A percentile compares a stretch with the other conserved stretches of the same genome.
These are phyloP conservation scores for Pinus tabuliformis DNA, from an alignment of 75 land plant genomes.

Conservation along the genomic window DNA sequence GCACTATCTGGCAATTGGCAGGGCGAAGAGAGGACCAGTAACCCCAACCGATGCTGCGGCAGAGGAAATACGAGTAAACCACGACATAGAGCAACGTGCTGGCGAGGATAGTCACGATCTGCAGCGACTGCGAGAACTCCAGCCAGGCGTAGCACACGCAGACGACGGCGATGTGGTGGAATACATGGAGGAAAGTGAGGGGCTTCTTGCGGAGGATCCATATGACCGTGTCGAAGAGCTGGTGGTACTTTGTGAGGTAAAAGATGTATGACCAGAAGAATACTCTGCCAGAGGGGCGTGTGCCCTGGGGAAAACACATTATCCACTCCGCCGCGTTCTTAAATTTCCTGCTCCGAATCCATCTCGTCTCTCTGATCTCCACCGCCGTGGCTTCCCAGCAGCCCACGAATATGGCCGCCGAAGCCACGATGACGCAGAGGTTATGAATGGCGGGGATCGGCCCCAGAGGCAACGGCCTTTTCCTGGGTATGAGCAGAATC, in stretches of 20 bases:
- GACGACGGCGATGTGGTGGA: constrained; percentile 25
- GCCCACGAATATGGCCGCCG: constrained; percentile 54
- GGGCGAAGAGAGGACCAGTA: too few relatives aligned
- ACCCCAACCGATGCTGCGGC: background rate
- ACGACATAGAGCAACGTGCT: constrained; percentile 40
- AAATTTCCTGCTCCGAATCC: constrained; percentile 51
- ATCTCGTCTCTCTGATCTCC: constrained; percentile 76
- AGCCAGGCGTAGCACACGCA: constrained; percentile 47
- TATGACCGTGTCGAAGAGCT: constrained; percentile 36
- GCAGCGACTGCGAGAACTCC: constrained; percentile 32
- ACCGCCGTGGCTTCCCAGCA: constrained; percentile 43
- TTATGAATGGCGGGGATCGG: constrained; percentile 73
- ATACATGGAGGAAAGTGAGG: constrained; percentile 29
- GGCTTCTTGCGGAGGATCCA: constrained; percentile 21
- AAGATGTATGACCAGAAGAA: constrained; percentile 53
- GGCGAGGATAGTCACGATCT: constrained; percentile 37
- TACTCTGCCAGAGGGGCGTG: constrained; percentile 30
- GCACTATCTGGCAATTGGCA: constrained; percentile 40
- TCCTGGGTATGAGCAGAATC: constrained; percentile 22
- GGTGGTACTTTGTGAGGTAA: constrained; percentile 39
- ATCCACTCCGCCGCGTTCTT: constrained; percentile 11
- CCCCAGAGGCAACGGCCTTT: constrained; percentile 64
- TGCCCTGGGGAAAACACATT: constrained; percentile 41
- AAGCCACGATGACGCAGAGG: constrained; percentile 44
- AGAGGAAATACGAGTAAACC: constrained; percentile 58